Evolutionary conservation across 2,329 filamentous ascomycete genomes (phyloP), one percentile per base, ranked within the genome.

Genomic region (Alternaria consortialis): DNA sequence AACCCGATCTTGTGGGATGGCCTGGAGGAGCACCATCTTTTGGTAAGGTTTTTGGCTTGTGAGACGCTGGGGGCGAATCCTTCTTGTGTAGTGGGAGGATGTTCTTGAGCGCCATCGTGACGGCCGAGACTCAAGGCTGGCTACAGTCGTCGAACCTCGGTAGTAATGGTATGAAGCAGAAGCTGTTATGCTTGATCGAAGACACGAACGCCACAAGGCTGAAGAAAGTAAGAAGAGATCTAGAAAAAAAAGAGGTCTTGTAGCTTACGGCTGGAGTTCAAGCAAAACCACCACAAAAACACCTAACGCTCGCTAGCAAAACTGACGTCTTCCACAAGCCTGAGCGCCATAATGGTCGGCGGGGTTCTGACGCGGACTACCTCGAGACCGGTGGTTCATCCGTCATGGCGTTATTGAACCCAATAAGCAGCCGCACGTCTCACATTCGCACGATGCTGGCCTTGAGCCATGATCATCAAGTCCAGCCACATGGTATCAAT

Each of bases 1-100:
- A 50, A 20, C 46, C 34, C 20, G 32, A 36, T 17, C 32, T 17
- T 4, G 2, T 50, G 31, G 46, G 46, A 0, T 25, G 46, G 1
- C 42, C 42, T 50, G 31, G 46, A 25, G 46, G 46, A 12, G 11
- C 37, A 27, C 25, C 40, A 47, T 34, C 39, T n/a, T 36, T 55
- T 1, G 39, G 39, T 15, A 42, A 15, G 5, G 39, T 53, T 23
- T 54, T 60, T 0, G 44, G 44, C 31, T 60, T 43, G 34, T 36
- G 25, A 13, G 51, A 44, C 4, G 60, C 20, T 13, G 34, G 3
- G 3, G 52, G 36, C 23, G 42, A 15, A 15, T 62, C 52, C 23
- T 53, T 58, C 39, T 50, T 60, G 39, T 65, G 63, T 8, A 60
- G 23, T 29, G 63, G 63, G 20, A 65, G 56, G 40, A 65, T 47